Evolutionary conservation across 2,329 filamentous ascomycete genomes (phyloP), one percentile per base, ranked within the genome.

Genomic region (Aspergillaceae sp.): DNA sequence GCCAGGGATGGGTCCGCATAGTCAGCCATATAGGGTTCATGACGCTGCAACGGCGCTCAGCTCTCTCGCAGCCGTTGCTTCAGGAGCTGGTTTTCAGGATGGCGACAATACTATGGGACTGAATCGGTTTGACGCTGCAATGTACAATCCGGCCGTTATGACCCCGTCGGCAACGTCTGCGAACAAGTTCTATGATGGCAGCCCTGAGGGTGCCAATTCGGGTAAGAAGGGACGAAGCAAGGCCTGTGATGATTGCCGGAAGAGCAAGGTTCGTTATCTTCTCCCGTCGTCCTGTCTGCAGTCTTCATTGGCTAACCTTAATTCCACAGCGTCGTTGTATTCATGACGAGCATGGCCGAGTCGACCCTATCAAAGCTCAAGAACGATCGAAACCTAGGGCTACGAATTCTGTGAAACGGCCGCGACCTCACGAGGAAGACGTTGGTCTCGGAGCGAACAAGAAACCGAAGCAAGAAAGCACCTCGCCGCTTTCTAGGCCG

Each of bases 171-270:
- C 56, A 33, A 49, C 52, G 7, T 51, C 52, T 8, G 48, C 45
- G n/a, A 58, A 59, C 30, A 58, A 57, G 27, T 47, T 57, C 1
- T 55, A 58, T 41, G 65, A 66, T 45, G 41, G 54, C 8, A 65
- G 62, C 36, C 61, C 62, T 7, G 62, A 66, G 36, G 65, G 65
- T 28, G 41, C 49, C 4, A 60, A 53, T 45, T 63, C 76, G 48
- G 71, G 70, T 40, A 74, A 79, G 64, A 78, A 79, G 59, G 74
- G 78, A 48, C 65, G 80, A 55, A 81, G 74, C 56, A 83, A 82
- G 62, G 80, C 80, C 38, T 84, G 80, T 59, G 74, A 79, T 48
- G 79, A 83, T 55, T 84, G 80, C 63, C 75, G 80, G 40, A 83
- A 81, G 61, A 82, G 79, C 72, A 83, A 83, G 73, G 80, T 82